Conservation (phyloP, 2,329 filamentous ascomycete genomes). For the Endoconidiophora laricicola region DNA sequence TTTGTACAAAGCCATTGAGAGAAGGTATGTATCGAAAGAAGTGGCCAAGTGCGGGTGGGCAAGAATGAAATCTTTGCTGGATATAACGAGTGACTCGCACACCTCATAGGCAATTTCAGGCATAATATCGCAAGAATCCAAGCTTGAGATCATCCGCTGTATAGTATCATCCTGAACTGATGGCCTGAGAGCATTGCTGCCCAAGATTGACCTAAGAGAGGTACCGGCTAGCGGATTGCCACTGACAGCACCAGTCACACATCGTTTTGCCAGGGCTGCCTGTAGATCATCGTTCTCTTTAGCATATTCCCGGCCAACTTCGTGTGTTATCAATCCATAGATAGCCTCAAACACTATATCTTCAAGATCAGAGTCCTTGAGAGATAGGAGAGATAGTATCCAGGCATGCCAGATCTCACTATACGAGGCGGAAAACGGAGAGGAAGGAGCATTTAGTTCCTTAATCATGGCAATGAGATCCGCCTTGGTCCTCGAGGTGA, state of each 20-base stretch:
- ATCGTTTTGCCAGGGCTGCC: slow-evolving; percentile 26
- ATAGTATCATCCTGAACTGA: no score
- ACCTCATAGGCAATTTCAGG: no score
- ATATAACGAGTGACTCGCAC: no score
- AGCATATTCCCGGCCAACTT: slow-evolving; percentile 24
- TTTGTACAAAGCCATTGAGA: no score
- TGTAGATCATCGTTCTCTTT: slow-evolving; percentile 28
- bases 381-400: slow-evolving; percentile 25
- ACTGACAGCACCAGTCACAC: slow-evolving; percentile 23
- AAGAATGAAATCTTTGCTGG: no score
- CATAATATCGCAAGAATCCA: no score
- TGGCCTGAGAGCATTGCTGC: not conserved
- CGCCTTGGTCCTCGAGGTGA: slow-evolving; percentile 51
- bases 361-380: slow-evolving; percentile 9
- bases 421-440: slow-evolving; percentile 19
- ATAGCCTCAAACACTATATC: slow-evolving; percentile 21
- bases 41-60: no score
- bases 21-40: no score
- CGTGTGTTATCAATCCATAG: slow-evolving; percentile 30
- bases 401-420: slow-evolving; percentile 29
- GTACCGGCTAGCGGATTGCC: slow-evolving; percentile 14
- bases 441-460: slow-evolving; percentile 27
- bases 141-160: no score
- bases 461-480: slow-evolving; percentile 51
- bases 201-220: slow-evolving; percentile 17